Evolutionary conservation across 176 grass and related monocot species (phyloP).

Genomic region (Zea luxurians): DNA sequence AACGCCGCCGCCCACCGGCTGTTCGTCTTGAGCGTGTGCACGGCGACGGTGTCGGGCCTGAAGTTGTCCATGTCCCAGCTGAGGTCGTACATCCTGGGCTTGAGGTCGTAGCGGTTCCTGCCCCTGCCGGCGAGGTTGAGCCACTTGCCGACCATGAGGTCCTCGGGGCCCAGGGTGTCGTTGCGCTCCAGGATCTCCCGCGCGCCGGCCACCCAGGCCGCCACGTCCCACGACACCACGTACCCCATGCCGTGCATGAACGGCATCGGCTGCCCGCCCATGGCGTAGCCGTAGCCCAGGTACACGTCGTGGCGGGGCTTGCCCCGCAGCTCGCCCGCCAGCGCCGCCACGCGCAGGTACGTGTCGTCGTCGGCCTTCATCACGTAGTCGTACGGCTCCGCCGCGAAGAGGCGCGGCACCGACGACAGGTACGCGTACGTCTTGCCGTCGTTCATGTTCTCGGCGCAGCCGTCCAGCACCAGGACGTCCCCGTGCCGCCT

Average conservation of each 20-base stretch:
- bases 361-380: constrained; percentile 82
- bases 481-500: constrained; percentile 53
- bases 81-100: constrained; percentile 79
- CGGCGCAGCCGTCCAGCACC: constrained; percentile 53
- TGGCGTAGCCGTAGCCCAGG: constrained; percentile 59
- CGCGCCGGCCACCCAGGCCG: constrained; percentile 52
- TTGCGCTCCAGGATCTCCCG: constrained; percentile 41
- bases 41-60: constrained; percentile 66
- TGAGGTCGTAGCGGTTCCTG: constrained; percentile 57
- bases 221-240: constrained; percentile 74
- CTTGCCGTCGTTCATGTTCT: constrained; percentile 88
- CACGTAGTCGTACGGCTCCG: constrained; percentile 54
- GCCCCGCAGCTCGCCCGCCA: constrained; percentile 35
- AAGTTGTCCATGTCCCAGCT: constrained; percentile 52
- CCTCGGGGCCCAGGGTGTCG: constrained; percentile 58
- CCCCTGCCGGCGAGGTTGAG: constrained; percentile 53
- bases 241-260: constrained; percentile 97
- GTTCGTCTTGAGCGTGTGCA: constrained; percentile 74
- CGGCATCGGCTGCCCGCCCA: constrained; percentile 45
- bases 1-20: constrained; percentile 54
- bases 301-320: constrained; percentile 59
- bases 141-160: constrained; percentile 67
- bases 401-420: constrained; percentile 28
- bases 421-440: constrained; percentile 67
- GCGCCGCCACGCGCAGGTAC: constrained; percentile 44